Evolutionary conservation across 768 basidiomycete genomes (phyloP).

Genomic region (Boletus pseudo-olivaceus): DNA sequence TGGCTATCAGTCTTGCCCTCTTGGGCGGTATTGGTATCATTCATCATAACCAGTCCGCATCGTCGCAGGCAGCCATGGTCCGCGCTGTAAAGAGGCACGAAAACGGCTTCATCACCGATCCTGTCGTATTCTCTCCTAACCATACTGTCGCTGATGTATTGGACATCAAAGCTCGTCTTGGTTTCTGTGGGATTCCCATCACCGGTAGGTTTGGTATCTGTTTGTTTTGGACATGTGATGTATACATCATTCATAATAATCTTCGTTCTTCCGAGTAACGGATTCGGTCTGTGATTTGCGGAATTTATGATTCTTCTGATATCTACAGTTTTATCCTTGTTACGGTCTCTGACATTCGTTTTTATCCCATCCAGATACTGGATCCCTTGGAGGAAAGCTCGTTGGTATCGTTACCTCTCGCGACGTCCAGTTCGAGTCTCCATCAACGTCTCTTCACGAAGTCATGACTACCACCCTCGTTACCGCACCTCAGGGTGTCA

Average conservation of each 20-base stretch:
- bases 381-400: slow-evolving; percentile 83
- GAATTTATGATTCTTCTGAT: slow-evolving; percentile 39
- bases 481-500: slow-evolving; percentile 85
- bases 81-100: slow-evolving; percentile 97
- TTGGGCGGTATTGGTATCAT: slow-evolving; percentile 97
- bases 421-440: slow-evolving; percentile 88
- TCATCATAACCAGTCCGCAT: slow-evolving; percentile 88
- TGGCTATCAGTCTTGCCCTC: slow-evolving; percentile 92
- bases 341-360: slow-evolving; percentile 18
- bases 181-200: slow-evolving; percentile 96
- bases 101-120: slow-evolving; percentile 97
- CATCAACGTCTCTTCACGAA: slow-evolving; percentile 59
- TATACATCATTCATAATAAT: slow-evolving; percentile 48
- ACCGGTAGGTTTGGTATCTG: slow-evolving; percentile 66
- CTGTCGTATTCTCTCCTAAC: slow-evolving; percentile 79
- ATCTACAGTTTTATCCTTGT: neutral
- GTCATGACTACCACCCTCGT: slow-evolving; percentile 91
- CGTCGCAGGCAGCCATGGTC: slow-evolving; percentile 93
- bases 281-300: slow-evolving; percentile 69
- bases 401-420: slow-evolving; percentile 95
- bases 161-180: slow-evolving; percentile 86
- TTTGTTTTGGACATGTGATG: slow-evolving; percentile 37
- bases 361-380: slow-evolving; percentile 60
- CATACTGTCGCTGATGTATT: slow-evolving; percentile 85
- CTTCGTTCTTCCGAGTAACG: slow-evolving; percentile 91